Evolutionary conservation across 805 yeast genomes (phyloP).

Genomic region (Yamadazyma nakazawae): DNA sequence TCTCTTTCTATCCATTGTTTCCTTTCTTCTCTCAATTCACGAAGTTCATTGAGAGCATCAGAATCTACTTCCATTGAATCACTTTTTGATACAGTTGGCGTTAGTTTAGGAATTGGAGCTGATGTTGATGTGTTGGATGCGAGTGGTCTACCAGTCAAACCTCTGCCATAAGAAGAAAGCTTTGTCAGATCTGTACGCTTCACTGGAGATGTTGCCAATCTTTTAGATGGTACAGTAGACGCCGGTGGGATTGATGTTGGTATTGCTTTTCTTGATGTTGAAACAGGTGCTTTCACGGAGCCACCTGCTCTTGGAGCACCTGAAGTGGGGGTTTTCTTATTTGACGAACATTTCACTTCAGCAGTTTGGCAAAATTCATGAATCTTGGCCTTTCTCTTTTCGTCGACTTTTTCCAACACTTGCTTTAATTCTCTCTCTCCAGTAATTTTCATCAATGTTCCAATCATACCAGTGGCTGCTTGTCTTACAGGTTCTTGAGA

Average conservation of each 20-base stretch:
- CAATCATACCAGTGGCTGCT: slow-evolving; percentile 73
- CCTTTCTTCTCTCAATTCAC: slow-evolving; percentile 52
- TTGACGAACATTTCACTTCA: slow-evolving; percentile 38
- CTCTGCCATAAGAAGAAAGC: slow-evolving; percentile 29
- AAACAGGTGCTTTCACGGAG: slow-evolving; percentile 1
- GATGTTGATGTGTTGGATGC: slow-evolving; percentile 5
- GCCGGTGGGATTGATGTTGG: slow-evolving; percentile 11
- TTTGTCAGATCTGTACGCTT: slow-evolving; percentile 40
- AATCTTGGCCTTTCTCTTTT: slow-evolving; percentile 66
- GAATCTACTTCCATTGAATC: slow-evolving; percentile 10
- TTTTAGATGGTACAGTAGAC: slow-evolving; percentile 55
- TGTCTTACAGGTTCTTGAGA: slow-evolving; percentile 82
- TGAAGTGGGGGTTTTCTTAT: not conserved
- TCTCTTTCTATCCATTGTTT: slow-evolving; percentile 35
- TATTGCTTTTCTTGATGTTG: not conserved
- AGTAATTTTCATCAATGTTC: slow-evolving; percentile 76
- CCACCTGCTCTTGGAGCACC: not conserved
- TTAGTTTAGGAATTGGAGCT: slow-evolving; percentile 10
- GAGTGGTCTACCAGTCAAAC: slow-evolving; percentile 44
- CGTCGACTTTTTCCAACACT: slow-evolving; percentile 69
- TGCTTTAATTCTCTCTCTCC: slow-evolving; percentile 67
- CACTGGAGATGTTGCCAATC: slow-evolving; percentile 70
- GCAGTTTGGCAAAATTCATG: slow-evolving; percentile 54
- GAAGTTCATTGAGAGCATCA: slow-evolving; percentile 45
- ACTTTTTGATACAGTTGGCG: not conserved